A percentile compares a stretch with the other conserved stretches of the same genome.
phyloP scores from a whole-genome alignment of 192 early-diverging fungal species.

The Spinellus fusiger region DNA sequence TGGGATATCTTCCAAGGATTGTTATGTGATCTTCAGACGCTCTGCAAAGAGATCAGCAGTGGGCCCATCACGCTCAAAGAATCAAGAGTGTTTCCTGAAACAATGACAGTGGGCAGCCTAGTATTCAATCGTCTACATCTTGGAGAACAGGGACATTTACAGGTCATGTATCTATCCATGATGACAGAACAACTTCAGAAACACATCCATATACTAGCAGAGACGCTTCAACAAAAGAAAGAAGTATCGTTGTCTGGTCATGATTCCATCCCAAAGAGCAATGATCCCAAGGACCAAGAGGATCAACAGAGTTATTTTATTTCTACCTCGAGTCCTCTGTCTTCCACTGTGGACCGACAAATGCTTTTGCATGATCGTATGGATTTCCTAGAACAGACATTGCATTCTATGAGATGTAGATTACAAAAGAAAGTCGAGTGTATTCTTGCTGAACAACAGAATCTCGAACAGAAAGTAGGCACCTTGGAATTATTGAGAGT shows the following conservation, averaged over 20 bases:
- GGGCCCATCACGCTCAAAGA: background rate
- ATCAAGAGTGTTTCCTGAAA: slow-evolving; percentile 23
- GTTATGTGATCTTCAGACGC: slow-evolving; percentile 23
- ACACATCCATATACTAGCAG: slow-evolving; percentile 1
- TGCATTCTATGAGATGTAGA: slow-evolving; percentile 10
- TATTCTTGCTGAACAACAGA: background rate
- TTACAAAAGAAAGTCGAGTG: slow-evolving; percentile 12
- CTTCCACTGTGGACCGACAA: background rate
- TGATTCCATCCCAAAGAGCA: background rate
- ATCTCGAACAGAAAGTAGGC: slow-evolving; percentile 6
- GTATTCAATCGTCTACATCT: slow-evolving; percentile 21
- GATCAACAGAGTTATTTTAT: background rate
- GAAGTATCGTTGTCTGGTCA: background rate
- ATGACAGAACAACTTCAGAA: slow-evolving; percentile 22
- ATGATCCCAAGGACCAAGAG: background rate
- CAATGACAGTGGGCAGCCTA: slow-evolving; percentile 28
- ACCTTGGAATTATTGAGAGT: slow-evolving; percentile 5
- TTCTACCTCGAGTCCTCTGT: background rate
- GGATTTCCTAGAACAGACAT: slow-evolving; percentile 25
- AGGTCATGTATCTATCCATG: slow-evolving; percentile 15
- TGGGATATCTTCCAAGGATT: slow-evolving; percentile 29
- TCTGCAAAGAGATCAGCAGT: slow-evolving; percentile 13
- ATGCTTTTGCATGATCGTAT: slow-evolving; percentile 27
- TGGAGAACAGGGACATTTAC: slow-evolving; percentile 7
- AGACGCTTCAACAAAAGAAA: background rate